A percentile compares a stretch with the other conserved stretches of the same genome.
These are phyloP conservation scores for Opeltia flavorubescens DNA, from an alignment of 495 filamentous ascomycete genomes.

Conservation along the genomic window DNA sequence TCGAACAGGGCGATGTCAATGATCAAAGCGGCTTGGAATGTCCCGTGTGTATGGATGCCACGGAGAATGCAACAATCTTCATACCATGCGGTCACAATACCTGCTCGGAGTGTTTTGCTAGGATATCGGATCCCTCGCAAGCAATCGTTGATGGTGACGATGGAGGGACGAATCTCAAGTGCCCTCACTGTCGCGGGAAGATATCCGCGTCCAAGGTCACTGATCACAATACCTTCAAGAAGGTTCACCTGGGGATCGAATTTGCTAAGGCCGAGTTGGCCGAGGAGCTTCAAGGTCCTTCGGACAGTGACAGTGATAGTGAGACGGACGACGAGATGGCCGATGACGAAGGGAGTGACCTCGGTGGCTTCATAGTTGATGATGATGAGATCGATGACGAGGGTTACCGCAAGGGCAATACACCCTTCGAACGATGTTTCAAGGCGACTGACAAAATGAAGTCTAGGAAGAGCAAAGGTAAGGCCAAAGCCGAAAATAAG, in stretches of 20 bases:
- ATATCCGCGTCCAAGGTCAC: constrained; percentile 57
- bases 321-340: constrained; percentile 26
- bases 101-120: constrained; percentile 67
- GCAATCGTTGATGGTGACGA: constrained; percentile 45
- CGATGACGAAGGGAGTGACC: constrained; percentile 31
- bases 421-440: constrained; percentile 10
- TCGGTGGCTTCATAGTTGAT: constrained; percentile 44
- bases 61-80: constrained; percentile 63
- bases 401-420: constrained; percentile 14
- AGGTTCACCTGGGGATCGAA: constrained; percentile 49
- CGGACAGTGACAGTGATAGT: constrained; percentile 22
- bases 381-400: constrained; percentile 17
- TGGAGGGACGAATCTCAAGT: constrained; percentile 38
- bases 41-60: constrained; percentile 68
- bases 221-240: constrained; percentile 57
- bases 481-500: constrained; percentile 25
- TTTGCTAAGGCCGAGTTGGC: constrained; percentile 21
- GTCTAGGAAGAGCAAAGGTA: constrained; percentile 23
- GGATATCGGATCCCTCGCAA: constrained; percentile 47
- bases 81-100: constrained; percentile 75
- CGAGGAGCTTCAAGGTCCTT: constrained; percentile 25
- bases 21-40: constrained; percentile 47
- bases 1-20: constrained; percentile 29
- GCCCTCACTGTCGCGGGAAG: constrained; percentile 58
- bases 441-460: constrained; percentile 7